Evolutionary conservation across 2,329 filamentous ascomycete species (phyloP).

Genomic region (Ophiocordyceps camponoti-rufipedis): DNA sequence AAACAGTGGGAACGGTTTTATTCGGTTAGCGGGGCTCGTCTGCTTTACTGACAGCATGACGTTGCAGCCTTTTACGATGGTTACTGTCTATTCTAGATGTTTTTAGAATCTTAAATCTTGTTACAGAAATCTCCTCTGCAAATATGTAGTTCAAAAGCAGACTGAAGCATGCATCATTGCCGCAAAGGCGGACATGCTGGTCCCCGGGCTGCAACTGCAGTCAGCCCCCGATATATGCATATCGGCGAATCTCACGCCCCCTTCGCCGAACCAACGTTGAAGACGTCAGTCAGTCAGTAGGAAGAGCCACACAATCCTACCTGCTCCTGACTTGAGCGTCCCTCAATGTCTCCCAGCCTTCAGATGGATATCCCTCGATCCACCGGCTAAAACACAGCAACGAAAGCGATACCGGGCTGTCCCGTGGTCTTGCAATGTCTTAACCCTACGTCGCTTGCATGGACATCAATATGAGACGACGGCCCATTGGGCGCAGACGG

Average conservation of each 20-base stretch:
- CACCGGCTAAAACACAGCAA: not conserved
- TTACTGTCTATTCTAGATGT: too few species aligned
- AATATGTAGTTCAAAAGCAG: too few species aligned
- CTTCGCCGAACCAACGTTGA: too few species aligned
- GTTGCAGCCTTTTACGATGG: too few species aligned
- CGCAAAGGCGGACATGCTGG: not conserved
- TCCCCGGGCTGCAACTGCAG: not conserved
- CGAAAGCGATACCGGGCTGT: not conserved
- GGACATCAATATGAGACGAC: not conserved
- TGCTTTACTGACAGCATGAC: too few species aligned
- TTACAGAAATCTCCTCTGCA: too few species aligned
- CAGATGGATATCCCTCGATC: not conserved
- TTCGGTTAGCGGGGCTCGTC: too few species aligned
- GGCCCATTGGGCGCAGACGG: not conserved
- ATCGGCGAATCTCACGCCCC: not conserved
- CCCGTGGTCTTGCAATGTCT: not conserved
- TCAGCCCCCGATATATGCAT: not conserved
- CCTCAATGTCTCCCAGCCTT: too few species aligned
- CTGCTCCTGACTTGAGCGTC: not conserved
- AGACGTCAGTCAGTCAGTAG: not conserved
- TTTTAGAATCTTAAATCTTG: too few species aligned
- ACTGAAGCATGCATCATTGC: too few species aligned
- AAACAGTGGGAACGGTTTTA: too few species aligned
- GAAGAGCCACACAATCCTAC: not conserved
- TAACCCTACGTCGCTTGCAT: not conserved